Percentiles rank a stretch among this genome's conserved stretches.
Evolutionary conservation across 495 filamentous ascomycete species (phyloP).

Genomic region (Tuber magnatum): DNA sequence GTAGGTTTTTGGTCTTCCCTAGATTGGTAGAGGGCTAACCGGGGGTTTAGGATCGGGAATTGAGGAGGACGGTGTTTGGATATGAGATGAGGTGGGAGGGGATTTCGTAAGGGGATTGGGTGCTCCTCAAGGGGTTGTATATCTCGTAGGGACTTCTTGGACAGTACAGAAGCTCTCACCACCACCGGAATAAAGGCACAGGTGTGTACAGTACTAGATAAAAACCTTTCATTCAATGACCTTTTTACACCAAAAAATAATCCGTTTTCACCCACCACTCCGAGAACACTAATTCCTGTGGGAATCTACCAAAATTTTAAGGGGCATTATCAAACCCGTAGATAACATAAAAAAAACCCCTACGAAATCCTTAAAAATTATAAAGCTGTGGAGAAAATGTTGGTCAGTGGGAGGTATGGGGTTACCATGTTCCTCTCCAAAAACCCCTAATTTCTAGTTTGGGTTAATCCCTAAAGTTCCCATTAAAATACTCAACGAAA

Average conservation of each 20-base stretch:
- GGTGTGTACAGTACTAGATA: not conserved
- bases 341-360: not conserved
- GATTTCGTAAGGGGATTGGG: constrained; percentile 3
- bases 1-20: constrained; percentile 43
- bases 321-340: not conserved
- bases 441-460: not conserved
- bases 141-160: not conserved
- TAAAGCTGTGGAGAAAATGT: not conserved
- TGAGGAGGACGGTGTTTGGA: constrained; percentile 73
- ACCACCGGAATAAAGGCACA: not conserved
- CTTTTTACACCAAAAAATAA: not conserved
- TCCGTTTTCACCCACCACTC: not conserved
- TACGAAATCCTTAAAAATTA: not conserved
- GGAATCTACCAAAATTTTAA: not conserved
- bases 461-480: constrained; percentile 20
- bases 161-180: not conserved
- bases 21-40: constrained; percentile 2
- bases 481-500: constrained; percentile 70
- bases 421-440: not conserved
- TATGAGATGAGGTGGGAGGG: constrained; percentile 57
- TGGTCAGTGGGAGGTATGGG: not conserved
- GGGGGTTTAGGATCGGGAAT: constrained; percentile 52
- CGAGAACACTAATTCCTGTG: not conserved
- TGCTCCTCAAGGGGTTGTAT: not conserved
- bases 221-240: not conserved